Conservation (phyloP, 805 yeast genomes). For the Grigorovia yakushimaensis region DNA sequence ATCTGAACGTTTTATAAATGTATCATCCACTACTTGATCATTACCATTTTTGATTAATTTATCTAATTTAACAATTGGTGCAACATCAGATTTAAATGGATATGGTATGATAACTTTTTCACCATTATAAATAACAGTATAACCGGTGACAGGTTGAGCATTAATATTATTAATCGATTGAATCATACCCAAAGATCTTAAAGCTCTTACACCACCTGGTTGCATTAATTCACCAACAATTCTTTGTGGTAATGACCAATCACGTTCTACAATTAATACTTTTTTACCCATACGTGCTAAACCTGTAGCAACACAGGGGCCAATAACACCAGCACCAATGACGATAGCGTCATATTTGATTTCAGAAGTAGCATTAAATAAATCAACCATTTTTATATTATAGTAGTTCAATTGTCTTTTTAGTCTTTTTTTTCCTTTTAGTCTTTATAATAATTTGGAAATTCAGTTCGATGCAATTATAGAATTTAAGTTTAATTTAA, state of each 20-base stretch:
- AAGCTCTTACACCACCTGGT: conserved; percentile 89
- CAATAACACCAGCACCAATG: conserved; percentile 98
- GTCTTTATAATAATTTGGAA: not conserved
- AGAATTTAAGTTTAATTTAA: too few relatives aligned
- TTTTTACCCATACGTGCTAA: conserved; percentile 83
- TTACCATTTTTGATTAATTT: conserved; percentile 49
- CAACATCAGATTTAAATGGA: conserved; percentile 48
- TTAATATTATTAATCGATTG: conserved; percentile 41
- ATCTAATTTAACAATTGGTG: conserved; percentile 41
- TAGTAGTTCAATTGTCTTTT: too few relatives aligned
- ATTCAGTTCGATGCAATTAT: too few relatives aligned
- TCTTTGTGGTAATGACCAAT: conserved; percentile 87
- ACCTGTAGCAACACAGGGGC: conserved; percentile 86
- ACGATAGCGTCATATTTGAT: conserved; percentile 67
- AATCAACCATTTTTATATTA: not conserved
- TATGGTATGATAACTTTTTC: conserved; percentile 54
- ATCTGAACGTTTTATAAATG: conserved; percentile 37
- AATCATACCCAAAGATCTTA: conserved; percentile 73
- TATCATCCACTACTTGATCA: conserved; percentile 44
- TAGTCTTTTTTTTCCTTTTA: not conserved
- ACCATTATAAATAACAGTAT: conserved; percentile 61
- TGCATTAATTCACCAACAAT: conserved; percentile 96
- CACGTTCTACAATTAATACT: conserved; percentile 71
- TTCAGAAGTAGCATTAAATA: conserved; percentile 23
- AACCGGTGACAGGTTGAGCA: conserved; percentile 72